Evolutionary conservation across 345 rosid genomes (phyloP), one percentile per base, ranked within the genome.

Genomic region (Lumnitzera littorea): DNA sequence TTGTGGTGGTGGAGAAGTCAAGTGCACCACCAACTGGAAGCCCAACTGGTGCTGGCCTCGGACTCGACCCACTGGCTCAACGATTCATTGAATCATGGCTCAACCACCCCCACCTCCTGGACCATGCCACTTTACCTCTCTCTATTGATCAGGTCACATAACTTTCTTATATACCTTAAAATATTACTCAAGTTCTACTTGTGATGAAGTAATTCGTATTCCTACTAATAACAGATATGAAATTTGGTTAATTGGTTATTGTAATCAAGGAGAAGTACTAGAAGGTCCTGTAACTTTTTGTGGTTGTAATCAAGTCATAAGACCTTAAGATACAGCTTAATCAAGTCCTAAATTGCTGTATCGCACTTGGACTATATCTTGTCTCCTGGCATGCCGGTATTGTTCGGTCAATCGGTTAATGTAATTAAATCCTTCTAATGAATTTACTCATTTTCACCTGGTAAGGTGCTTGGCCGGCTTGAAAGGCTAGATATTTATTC

Each of bases 21-120:
- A 20, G 48, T 20, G 51, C 60, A 10, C 65, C 69, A 11, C 65
- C 74, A 2, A 50, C 53, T 54, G 63, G 56, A 17, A 70, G 57
- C 69, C 69, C 69, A 36, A 64, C 74, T 36, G 74, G 74, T 7
- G 74, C 74, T 14, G 74, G 74, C 1, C 52, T 70, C 11, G 74
- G 69, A 11, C 69, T 70, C 60, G 74, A 65, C 55, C 65, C 61
- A 1, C n/a, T 46, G 3, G 24, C 73, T 24, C 63, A 24, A 13
- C 36, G 31, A 47, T 24, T 52, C 49, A 57, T 69, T 50, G 48
- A 46, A 5, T 53, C 73, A 3, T 69, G 73, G 67, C 56, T 69
- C 15, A 20, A 23, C 0, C 46, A 12, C 20, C 62, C 55, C 3
- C 48, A 31, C 46, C 71, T 55, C 43, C 65, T 62, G 17, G 47